Percentiles rank a stretch among this genome's conserved stretches.
Conservation (phyloP, 2,329 filamentous ascomycete species). For the Pseudocercospora ulei region DNA sequence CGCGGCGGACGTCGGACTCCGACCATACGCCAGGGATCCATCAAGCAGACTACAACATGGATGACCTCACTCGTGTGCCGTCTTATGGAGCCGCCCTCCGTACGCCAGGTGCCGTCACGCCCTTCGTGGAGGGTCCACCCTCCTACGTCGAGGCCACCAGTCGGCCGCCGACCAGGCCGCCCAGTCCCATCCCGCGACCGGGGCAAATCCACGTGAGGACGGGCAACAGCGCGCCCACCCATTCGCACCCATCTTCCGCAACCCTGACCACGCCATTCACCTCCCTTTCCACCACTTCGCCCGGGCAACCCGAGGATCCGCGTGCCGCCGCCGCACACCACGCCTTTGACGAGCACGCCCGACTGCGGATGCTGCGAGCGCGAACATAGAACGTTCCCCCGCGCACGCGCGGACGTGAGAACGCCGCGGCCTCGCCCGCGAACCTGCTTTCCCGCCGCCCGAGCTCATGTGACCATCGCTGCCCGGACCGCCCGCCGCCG, state of each 20-base stretch:
- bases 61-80: slow-evolving; percentile 42
- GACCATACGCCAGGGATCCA: slow-evolving; percentile 18
- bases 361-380: slow-evolving; percentile 24
- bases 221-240: slow-evolving; percentile 23
- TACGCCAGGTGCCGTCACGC: slow-evolving; percentile 38
- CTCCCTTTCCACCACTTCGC: slow-evolving; percentile 5
- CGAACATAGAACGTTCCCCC: slow-evolving; percentile 20
- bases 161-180: slow-evolving; percentile 34
- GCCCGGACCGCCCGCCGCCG: too few species aligned
- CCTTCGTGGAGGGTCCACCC: slow-evolving; percentile 38
- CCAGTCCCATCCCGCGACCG: slow-evolving; percentile 24
- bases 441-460: too few species aligned
- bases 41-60: slow-evolving; percentile 38
- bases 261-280: slow-evolving; percentile 19
- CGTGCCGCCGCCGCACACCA: slow-evolving; percentile 5
- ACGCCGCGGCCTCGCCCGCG: too few species aligned
- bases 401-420: background rate
- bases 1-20: slow-evolving; percentile 33
- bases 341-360: slow-evolving; percentile 18
- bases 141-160: slow-evolving; percentile 42
- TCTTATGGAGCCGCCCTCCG: slow-evolving; percentile 45
- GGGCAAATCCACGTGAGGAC: slow-evolving; percentile 27
- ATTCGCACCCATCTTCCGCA: slow-evolving; percentile 18
- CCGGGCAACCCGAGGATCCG: slow-evolving; percentile 2
- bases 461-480: too few species aligned